A percentile compares a stretch with the other conserved stretches of the same genome.
These are phyloP conservation scores for barrel medic (Medicago truncatula) DNA, from an alignment of 306 rosid species.

Conservation along the genomic window MtrunA17r5.0-ANR NC_053043.1:31233501-31234000, in stretches of 20 bases:
- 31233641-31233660: constrained; percentile 36
- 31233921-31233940: constrained; percentile 22
- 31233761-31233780: constrained; percentile 70
- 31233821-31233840: constrained; percentile 51
- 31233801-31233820: constrained; percentile 55
- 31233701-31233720: no score
- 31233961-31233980: constrained; percentile 26
- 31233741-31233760: background rate
- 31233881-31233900: constrained; percentile 26
- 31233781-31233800: constrained; percentile 70
- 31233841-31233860: background rate
- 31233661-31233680: background rate
- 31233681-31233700: background rate
- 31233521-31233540: constrained; percentile 17
- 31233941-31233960: constrained; percentile 29
- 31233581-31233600: constrained; percentile 88
- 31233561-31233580: constrained; percentile 95
- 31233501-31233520: constrained; percentile 1
- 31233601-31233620: constrained; percentile 94
- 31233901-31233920: constrained; percentile 55
- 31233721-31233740: no score
- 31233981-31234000: background rate
- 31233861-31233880: constrained; percentile 61
- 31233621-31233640: constrained; percentile 91
- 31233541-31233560: constrained; percentile 67